Evolutionary conservation across 106 monocot species (phyloP).

Genomic region (Dioscorea zingiberensis): DNA sequence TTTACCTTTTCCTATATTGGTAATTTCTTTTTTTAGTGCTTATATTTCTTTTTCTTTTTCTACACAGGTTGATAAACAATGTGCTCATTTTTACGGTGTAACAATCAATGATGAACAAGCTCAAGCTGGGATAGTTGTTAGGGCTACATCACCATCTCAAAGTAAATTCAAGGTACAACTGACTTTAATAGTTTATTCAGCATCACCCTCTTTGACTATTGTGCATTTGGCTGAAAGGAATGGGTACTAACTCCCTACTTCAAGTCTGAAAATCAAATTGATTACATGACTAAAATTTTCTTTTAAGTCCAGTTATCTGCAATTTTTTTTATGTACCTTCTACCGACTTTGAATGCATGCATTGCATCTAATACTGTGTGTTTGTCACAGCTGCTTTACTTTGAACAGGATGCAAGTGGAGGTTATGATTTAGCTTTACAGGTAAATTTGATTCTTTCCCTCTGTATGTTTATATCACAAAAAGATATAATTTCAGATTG

Average conservation of each 20-base stretch:
- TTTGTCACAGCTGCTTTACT: slow-evolving; percentile 75
- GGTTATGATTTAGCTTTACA: slow-evolving; percentile 93
- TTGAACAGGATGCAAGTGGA: slow-evolving; percentile 89
- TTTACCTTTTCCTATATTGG: slow-evolving; percentile 3
- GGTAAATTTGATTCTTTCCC: slow-evolving; percentile 22
- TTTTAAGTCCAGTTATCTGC: too few species aligned
- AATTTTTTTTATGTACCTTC: too few species aligned
- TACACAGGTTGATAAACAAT: slow-evolving; percentile 85
- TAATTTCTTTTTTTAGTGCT: too few species aligned
- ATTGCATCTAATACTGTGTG: too few species aligned
- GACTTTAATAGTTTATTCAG: neutral
- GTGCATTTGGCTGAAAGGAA: too few species aligned
- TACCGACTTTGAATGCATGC: too few species aligned
- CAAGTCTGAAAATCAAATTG: too few species aligned
- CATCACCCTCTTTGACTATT: too few species aligned
- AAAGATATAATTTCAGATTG: too few species aligned
- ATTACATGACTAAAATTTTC: too few species aligned
- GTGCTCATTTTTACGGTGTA: slow-evolving; percentile 95
- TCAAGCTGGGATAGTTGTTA: slow-evolving; percentile 69
- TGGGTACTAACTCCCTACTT: too few species aligned
- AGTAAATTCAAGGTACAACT: slow-evolving; percentile 95
- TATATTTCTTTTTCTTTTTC: neutral
- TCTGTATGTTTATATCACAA: too few species aligned
- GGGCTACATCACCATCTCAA: slow-evolving; percentile 84
- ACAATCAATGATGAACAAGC: slow-evolving; percentile 93